phyloP scores from a whole-genome alignment of 495 filamentous ascomycete genomes.

The Beverwykella pulmonaria region DNA sequence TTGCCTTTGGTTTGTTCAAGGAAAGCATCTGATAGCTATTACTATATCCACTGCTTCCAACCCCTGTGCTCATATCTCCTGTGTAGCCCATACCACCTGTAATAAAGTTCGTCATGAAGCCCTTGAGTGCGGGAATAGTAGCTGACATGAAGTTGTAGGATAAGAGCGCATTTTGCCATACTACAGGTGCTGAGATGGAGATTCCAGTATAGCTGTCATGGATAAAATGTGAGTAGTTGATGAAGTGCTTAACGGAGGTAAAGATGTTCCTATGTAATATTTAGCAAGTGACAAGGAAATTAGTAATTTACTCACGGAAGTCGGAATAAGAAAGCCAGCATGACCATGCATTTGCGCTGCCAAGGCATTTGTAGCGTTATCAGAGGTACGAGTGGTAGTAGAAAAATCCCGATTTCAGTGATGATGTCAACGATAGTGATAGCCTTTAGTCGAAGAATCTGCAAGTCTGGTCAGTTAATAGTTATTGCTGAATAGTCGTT shows the following conservation, averaged over 20 bases:
- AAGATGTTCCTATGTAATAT: background rate
- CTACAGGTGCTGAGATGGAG: background rate
- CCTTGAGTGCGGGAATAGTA: background rate
- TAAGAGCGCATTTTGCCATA: background rate
- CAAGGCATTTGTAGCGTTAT: background rate
- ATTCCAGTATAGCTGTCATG: background rate
- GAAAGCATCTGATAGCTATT: background rate
- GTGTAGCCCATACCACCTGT: background rate
- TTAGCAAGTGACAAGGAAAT: background rate
- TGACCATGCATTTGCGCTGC: background rate
- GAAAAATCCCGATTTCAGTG: background rate
- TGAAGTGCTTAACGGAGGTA: background rate
- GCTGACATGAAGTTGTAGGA: constrained; percentile 5
- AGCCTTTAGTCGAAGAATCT: background rate
- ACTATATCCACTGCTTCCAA: background rate
- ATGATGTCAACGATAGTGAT: background rate
- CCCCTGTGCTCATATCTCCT: background rate
- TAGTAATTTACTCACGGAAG: background rate
- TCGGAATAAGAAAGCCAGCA: background rate
- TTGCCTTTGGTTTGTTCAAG: background rate
- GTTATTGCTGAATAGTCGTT: no score
- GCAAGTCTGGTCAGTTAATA: no score
- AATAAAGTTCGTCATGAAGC: constrained; percentile 2
- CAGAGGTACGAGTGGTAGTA: background rate
- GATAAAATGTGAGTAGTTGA: background rate